These are phyloP conservation scores for Alternaria longipes DNA, from an alignment of 2,329 filamentous ascomycete species.

Conservation along the genomic window DNA sequence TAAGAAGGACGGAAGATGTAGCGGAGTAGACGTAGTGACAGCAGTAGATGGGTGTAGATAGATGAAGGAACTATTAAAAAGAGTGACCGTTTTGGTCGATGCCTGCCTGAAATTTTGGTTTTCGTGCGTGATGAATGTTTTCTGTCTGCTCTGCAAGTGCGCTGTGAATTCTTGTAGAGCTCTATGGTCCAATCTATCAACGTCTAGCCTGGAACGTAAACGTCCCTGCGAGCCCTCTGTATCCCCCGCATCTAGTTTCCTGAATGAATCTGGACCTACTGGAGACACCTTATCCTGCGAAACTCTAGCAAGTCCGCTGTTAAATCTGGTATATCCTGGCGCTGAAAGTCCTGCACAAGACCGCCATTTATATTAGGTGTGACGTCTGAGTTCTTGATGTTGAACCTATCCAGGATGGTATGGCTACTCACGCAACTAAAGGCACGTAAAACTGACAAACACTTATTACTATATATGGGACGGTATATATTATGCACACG, in stretches of 20 bases:
- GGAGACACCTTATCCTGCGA: constrained; percentile 7
- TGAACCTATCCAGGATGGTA: constrained; percentile 18
- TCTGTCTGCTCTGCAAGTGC: constrained; percentile 26
- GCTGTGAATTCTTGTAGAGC: constrained; percentile 24
- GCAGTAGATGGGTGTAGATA: constrained; percentile 28
- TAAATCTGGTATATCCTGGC: constrained; percentile 13
- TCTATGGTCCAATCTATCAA: constrained; percentile 13
- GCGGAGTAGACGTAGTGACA: constrained; percentile 28
- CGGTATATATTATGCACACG: constrained; percentile 13
- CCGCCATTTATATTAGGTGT: constrained; percentile 17
- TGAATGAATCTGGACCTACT: constrained; percentile 17
- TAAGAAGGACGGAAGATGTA: constrained; percentile 29
- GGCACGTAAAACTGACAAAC: constrained; percentile 19
- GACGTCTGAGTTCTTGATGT: constrained; percentile 18
- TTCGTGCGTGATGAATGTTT: constrained; percentile 30
- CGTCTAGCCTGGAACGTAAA: constrained; percentile 16
- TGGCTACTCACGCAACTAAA: constrained; percentile 14
- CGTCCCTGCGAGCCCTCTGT: constrained; percentile 12
- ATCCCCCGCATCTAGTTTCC: constrained; percentile 12
- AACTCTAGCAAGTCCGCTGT: constrained; percentile 16
- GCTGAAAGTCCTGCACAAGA: constrained; percentile 20
- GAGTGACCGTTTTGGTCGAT: constrained; percentile 23
- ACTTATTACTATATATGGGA: constrained; percentile 18
- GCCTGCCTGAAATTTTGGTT: constrained; percentile 27
- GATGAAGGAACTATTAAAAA: constrained; percentile 27